Conservation (phyloP, 306 rosid species). For the Trifolium pratense region DNA sequence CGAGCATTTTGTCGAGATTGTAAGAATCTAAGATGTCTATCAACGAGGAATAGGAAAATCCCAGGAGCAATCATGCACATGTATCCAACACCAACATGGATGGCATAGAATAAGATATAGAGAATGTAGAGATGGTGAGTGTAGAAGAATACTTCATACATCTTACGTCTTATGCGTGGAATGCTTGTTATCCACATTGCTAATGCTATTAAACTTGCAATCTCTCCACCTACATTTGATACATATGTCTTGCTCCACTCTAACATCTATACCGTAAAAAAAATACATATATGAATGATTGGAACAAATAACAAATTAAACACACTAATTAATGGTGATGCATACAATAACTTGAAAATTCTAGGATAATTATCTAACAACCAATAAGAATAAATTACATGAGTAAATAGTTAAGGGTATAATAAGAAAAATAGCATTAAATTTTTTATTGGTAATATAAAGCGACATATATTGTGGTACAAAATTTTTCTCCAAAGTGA, state of each 20-base stretch:
- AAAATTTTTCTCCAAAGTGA: too few relatives aligned
- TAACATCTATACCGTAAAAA: slow-evolving; percentile 18
- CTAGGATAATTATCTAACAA: too few relatives aligned
- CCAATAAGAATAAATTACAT: too few relatives aligned
- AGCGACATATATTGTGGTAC: too few relatives aligned
- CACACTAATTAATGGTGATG: too few relatives aligned
- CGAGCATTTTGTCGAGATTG: slow-evolving; percentile 55
- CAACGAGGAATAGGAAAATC: slow-evolving; percentile 69
- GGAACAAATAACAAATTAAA: neutral
- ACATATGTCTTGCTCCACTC: slow-evolving; percentile 60
- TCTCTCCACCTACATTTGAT: slow-evolving; percentile 67
- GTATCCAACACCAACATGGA: slow-evolving; percentile 65
- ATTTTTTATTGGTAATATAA: too few relatives aligned
- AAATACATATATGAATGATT: neutral
- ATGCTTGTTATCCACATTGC: slow-evolving; percentile 65
- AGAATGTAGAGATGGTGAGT: slow-evolving; percentile 66
- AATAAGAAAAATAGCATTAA: too few relatives aligned
- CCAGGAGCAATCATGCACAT: slow-evolving; percentile 68
- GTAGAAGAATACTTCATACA: slow-evolving; percentile 77
- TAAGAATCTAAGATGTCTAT: slow-evolving; percentile 63
- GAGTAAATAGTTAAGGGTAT: too few relatives aligned
- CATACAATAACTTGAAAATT: too few relatives aligned
- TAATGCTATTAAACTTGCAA: slow-evolving; percentile 59
- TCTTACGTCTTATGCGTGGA: slow-evolving; percentile 51
- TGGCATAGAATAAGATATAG: slow-evolving; percentile 60